These are phyloP conservation scores for Euphorbia pulcherrima DNA, from an alignment of 345 rosid species.

Conservation along the genomic window DNA sequence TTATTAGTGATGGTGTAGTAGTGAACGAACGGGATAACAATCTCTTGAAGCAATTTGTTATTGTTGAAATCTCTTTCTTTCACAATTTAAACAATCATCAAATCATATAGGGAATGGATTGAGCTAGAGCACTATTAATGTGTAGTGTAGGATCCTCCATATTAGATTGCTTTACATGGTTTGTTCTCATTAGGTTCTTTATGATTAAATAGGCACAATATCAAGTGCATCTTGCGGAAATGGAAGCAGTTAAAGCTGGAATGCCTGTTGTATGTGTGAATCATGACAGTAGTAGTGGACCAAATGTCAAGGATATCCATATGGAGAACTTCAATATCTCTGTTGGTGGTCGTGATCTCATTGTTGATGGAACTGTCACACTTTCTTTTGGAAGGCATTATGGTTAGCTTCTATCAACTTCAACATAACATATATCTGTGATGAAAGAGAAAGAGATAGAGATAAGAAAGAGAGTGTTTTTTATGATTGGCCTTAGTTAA, in stretches of 20 bases:
- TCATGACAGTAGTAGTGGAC: slow-evolving; percentile 70
- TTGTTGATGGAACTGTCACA: slow-evolving; percentile 79
- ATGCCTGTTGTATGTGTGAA: slow-evolving; percentile 84
- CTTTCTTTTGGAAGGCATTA: slow-evolving; percentile 96
- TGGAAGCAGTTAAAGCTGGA: slow-evolving; percentile 92
- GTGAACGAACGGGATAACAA: too few relatives aligned
- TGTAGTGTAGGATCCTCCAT: neutral
- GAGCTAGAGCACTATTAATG: neutral
- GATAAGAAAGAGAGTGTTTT: slow-evolving; percentile 3
- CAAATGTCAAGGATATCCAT: slow-evolving; percentile 78
- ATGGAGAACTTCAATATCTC: slow-evolving; percentile 90
- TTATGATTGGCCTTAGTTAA: neutral
- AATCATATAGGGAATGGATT: neutral
- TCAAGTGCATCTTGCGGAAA: slow-evolving; percentile 87
- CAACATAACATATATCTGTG: neutral
- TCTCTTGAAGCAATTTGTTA: neutral
- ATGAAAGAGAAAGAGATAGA: slow-evolving; percentile 10
- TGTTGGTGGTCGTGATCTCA: slow-evolving; percentile 96
- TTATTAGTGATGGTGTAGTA: neutral
- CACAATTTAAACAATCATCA: neutral
- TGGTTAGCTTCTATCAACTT: slow-evolving; percentile 50
- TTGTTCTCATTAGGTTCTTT: neutral
- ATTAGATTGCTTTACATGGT: neutral
- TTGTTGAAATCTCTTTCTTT: neutral
- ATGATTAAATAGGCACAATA: slow-evolving; percentile 62